Evolutionary conservation across 2,329 filamentous ascomycete species (phyloP), one percentile per base, ranked within the genome.

Genomic region (Xylariaceae sp.): DNA sequence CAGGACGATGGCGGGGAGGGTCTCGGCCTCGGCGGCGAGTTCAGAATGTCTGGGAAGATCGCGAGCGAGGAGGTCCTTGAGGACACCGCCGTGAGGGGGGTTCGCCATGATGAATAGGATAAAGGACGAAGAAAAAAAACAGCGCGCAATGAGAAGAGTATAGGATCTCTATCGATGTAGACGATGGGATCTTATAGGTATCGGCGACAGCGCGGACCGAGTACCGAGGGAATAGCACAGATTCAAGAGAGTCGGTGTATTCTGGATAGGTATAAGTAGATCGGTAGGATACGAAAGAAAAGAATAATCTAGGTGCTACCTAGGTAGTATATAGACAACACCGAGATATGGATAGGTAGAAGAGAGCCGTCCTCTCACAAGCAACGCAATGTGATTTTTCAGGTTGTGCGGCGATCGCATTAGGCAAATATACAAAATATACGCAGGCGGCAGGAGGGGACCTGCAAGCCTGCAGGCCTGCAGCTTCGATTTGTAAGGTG

Each of bases 61-160:
- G 78, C 94, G 89, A 67, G 92, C 92, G 70, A 97, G 84, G 74
- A 99, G 86, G 82, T 99, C 94, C 88, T 97, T 97, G 73, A 99
- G 90, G 82, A 93, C 82, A 73, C 94, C 94, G 79, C 93, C 93
- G 74, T 94, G 89, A 67, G 90, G 89, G 75, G 84, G 70, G 76
- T 87, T 87, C 71, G 85, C 84, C 85, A 88, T 88, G 67, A 66
- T 80, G 66, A 4, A 39, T 13, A 17, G 30, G 49, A 56, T 6
- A 6, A 23, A 8, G 37, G 18, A 48, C 23, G 45, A 15, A n/a
- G 17, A 51, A 9, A n/a, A 44, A 35, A 17, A 10, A 51, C 42
- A n/a, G 42, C 37, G 37, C 37, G 49, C 23, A 2, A 30, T 30
- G 23, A 30, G 23, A 42, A 48, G 42, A 9, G 51, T 51, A 50